A percentile compares a stretch with the other conserved stretches of the same genome.
Evolutionary conservation across 2,329 filamentous ascomycete genomes (phyloP).

Genomic region (Fusarium sp.): DNA sequence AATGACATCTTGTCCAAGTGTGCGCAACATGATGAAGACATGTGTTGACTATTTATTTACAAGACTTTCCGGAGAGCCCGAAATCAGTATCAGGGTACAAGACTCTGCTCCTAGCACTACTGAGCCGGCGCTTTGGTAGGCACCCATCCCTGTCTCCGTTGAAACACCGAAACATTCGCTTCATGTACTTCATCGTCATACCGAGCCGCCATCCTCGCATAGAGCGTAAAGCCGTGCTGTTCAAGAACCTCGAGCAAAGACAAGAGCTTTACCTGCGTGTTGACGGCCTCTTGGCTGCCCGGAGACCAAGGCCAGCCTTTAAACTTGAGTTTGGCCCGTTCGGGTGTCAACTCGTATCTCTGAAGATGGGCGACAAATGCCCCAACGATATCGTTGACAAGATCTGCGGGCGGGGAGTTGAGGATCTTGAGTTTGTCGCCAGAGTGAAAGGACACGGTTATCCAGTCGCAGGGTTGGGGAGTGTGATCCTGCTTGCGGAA

Average conservation of each 20-base stretch:
- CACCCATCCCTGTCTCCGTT: conserved; percentile 3
- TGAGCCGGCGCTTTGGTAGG: background rate
- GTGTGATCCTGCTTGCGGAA: background rate
- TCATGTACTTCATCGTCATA: conserved; percentile 2
- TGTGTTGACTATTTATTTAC: no score
- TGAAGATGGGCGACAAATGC: conserved; percentile 10
- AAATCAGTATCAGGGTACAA: no score
- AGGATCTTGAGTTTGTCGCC: conserved; percentile 30
- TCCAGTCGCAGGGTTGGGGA: conserved; percentile 3
- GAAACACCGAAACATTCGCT: conserved; percentile 22
- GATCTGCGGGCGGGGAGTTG: conserved; percentile 5
- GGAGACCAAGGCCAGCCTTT: conserved; percentile 6
- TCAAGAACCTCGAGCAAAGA: conserved; percentile 14
- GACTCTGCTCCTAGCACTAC: no score
- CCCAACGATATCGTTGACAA: background rate
- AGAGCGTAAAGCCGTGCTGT: conserved; percentile 9
- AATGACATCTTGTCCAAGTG: no score
- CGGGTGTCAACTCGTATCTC: background rate
- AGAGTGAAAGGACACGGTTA: conserved; percentile 19
- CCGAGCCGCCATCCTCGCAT: background rate
- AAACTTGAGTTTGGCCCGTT: conserved; percentile 25
- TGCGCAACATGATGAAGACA: no score
- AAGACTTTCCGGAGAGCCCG: no score
- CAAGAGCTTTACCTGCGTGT: conserved; percentile 16
- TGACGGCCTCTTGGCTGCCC: background rate